Percentiles rank a stretch among this genome's conserved stretches.
Conservation (phyloP, 75 land plant genomes). For the Ceratopteris richardii region DNA sequence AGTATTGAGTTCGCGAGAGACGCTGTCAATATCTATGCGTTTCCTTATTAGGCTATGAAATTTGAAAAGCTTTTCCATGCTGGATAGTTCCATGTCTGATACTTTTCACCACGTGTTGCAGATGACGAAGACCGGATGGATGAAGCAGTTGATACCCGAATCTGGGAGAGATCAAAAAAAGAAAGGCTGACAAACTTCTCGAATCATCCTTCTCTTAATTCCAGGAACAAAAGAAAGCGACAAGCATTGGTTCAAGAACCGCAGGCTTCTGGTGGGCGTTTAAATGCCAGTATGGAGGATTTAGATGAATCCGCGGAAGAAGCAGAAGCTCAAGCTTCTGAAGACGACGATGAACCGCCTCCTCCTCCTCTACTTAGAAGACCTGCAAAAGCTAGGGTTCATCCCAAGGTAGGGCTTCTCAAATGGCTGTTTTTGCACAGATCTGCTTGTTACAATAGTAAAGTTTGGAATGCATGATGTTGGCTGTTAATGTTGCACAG, state of each 20-base stretch:
- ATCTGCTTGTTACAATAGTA: too few relatives aligned
- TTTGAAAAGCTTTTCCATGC: too few relatives aligned
- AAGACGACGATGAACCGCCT: slow-evolving; percentile 44
- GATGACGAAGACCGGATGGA: slow-evolving; percentile 13
- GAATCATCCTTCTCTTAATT: not conserved
- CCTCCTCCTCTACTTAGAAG: slow-evolving; percentile 27
- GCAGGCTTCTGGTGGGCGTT: slow-evolving; percentile 11
- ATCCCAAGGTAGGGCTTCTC: not conserved
- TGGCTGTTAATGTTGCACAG: too few relatives aligned
- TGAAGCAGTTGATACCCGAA: not conserved
- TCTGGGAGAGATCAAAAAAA: slow-evolving; percentile 11
- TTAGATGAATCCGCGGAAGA: slow-evolving; percentile 36
- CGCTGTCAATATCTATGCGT: too few relatives aligned
- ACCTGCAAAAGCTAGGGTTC: slow-evolving; percentile 14
- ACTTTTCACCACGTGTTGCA: too few relatives aligned
- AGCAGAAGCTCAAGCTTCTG: slow-evolving; percentile 24
- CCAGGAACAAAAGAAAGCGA: slow-evolving; percentile 27
- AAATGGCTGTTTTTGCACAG: not conserved
- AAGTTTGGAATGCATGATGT: too few relatives aligned
- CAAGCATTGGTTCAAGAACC: too few relatives aligned
- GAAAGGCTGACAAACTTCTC: slow-evolving; percentile 6
- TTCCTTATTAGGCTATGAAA: too few relatives aligned
- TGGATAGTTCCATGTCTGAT: too few relatives aligned
- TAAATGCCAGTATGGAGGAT: slow-evolving; percentile 21
- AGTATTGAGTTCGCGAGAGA: too few relatives aligned